Evolutionary conservation across 192 early-diverging fungal genomes (phyloP).

Genomic region (Rhizoclosmatium sp.): DNA sequence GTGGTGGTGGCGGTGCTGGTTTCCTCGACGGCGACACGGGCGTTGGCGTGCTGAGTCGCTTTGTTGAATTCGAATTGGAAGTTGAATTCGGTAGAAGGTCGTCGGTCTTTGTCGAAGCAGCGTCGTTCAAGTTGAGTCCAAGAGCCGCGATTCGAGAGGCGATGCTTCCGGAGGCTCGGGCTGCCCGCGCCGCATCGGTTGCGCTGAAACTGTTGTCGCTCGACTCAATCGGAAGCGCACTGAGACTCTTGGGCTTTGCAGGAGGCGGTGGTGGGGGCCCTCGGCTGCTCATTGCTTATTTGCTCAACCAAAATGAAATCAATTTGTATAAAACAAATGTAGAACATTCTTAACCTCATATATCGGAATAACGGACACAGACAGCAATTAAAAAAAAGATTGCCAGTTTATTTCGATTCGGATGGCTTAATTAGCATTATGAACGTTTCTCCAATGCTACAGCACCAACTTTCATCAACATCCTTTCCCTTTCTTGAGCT

Average conservation of each 20-base stretch:
- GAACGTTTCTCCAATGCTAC: too few species aligned
- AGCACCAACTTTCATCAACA: too few species aligned
- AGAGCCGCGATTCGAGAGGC: constrained; percentile 11
- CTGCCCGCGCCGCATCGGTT: constrained; percentile 1
- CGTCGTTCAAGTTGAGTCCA: not conserved
- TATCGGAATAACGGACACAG: too few species aligned
- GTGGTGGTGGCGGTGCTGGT: constrained; percentile 18
- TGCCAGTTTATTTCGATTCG: too few species aligned
- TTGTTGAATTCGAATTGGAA: not conserved
- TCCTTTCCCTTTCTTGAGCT: not conserved
- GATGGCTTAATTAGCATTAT: too few species aligned
- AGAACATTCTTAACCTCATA: too few species aligned
- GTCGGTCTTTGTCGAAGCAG: not conserved
- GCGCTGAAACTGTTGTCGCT: constrained; percentile 8
- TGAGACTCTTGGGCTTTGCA: constrained; percentile 2
- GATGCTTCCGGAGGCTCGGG: constrained; percentile 7
- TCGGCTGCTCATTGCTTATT: not conserved
- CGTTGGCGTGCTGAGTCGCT: not conserved
- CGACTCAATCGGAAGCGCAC: not conserved
- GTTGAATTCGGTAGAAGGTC: not conserved
- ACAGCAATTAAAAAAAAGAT: too few species aligned
- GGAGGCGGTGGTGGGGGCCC: constrained; percentile 8
- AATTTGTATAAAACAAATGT: too few species aligned
- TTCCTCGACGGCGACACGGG: not conserved
- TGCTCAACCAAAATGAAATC: not conserved